Conservation (phyloP, 176 grass and related monocot species). For the Puya raimondii region DNA sequence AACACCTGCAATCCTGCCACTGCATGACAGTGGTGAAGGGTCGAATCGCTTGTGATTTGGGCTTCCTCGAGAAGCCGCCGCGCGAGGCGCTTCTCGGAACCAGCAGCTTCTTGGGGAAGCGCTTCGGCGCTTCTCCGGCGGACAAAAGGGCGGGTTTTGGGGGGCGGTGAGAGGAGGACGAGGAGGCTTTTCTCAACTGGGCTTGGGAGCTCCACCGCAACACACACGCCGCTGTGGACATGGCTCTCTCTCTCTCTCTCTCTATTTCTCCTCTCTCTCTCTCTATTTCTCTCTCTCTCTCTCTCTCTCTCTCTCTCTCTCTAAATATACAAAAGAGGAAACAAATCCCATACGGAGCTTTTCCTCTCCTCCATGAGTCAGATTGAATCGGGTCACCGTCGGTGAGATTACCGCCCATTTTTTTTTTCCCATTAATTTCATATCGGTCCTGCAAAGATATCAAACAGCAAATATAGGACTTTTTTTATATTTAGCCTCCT, state of each 20-base stretch:
- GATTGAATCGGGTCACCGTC: not conserved
- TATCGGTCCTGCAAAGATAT: too few species aligned
- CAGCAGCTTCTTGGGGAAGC: not conserved
- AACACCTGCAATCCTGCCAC: constrained; percentile 56
- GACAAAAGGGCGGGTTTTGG: not conserved
- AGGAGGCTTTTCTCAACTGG: not conserved
- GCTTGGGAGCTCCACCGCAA: not conserved
- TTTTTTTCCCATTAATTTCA: too few species aligned
- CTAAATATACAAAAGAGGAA: not conserved
- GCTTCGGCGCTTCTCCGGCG: not conserved
- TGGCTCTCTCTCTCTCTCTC: not conserved
- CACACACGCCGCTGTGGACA: constrained; percentile 1
- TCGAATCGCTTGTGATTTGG: not conserved
- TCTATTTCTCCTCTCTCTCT: not conserved
- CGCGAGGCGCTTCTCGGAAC: not conserved
- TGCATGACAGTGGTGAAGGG: constrained; percentile 34
- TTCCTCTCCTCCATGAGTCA: not conserved
- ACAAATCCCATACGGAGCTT: too few species aligned
- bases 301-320: not conserved
- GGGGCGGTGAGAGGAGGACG: not conserved
- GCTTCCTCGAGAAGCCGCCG: not conserved
- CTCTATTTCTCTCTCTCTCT: not conserved
- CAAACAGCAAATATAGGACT: too few species aligned
- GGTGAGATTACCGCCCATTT: not conserved
- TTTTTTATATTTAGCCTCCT: too few species aligned